These are phyloP conservation scores for Phytopythium litorale DNA, from an alignment of 352 stramenopile species.

Conservation along the genomic window DNA sequence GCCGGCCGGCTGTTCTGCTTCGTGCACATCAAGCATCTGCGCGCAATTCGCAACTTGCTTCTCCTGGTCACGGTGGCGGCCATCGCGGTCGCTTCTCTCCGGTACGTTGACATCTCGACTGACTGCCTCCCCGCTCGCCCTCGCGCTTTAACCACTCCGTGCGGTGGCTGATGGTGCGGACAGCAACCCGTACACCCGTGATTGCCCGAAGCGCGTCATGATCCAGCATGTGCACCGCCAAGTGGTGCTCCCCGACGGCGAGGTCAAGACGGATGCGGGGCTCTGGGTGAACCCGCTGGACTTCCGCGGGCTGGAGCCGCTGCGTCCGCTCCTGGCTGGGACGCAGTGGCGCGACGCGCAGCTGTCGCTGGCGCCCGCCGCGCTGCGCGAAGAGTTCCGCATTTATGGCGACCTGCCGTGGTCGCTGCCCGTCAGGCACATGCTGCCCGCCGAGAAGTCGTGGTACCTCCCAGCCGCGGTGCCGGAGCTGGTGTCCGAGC, in stretches of 20 bases:
- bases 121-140: neutral
- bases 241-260: slow-evolving; percentile 35
- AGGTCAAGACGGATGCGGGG: slow-evolving; percentile 47
- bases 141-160: neutral
- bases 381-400: slow-evolving; percentile 41
- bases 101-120: slow-evolving; percentile 21
- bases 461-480: slow-evolving; percentile 56
- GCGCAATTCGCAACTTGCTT: slow-evolving; percentile 31
- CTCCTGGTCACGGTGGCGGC: slow-evolving; percentile 30
- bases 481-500: slow-evolving; percentile 20
- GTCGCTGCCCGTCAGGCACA: slow-evolving; percentile 51
- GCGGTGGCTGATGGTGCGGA: neutral
- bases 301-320: slow-evolving; percentile 50
- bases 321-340: slow-evolving; percentile 34
- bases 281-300: slow-evolving; percentile 75
- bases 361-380: slow-evolving; percentile 25
- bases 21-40: slow-evolving; percentile 37
- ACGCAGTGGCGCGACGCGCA: slow-evolving; percentile 51
- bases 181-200: slow-evolving; percentile 74
- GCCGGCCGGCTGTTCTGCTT: slow-evolving; percentile 73
- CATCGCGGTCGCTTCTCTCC: slow-evolving; percentile 43
- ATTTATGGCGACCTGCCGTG: slow-evolving; percentile 76
- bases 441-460: slow-evolving; percentile 62
- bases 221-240: slow-evolving; percentile 69
- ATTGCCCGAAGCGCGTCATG: slow-evolving; percentile 64